These are phyloP conservation scores for Ramicandelaber brevisporus DNA, from an alignment of 192 early-diverging fungal genomes.

Conservation along the genomic window DNA sequence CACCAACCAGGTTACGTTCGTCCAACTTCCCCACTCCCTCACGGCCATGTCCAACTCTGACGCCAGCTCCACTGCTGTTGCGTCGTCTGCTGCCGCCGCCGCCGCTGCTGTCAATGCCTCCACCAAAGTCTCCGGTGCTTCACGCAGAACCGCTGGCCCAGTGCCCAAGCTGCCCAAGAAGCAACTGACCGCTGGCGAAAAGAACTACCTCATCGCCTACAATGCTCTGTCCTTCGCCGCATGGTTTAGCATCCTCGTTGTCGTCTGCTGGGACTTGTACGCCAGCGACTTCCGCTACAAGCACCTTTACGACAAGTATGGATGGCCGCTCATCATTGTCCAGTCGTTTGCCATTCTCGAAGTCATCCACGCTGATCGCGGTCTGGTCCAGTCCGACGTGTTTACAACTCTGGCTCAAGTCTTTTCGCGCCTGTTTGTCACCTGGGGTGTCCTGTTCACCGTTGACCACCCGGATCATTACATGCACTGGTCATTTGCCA, in stretches of 20 bases:
- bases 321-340: conserved; percentile 33
- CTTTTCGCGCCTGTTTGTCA: conserved; percentile 55
- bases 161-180: conserved; percentile 7
- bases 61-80: no score
- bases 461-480: conserved; percentile 46
- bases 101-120: no score
- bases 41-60: no score
- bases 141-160: no score
- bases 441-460: conserved; percentile 47
- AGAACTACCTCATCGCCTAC: conserved; percentile 58
- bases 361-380: conserved; percentile 25
- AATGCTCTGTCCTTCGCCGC: conserved; percentile 54
- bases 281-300: conserved; percentile 22
- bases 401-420: conserved; percentile 69
- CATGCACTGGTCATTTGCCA: conserved; percentile 33
- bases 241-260: conserved; percentile 51
- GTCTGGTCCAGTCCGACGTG: conserved; percentile 59
- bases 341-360: conserved; percentile 72
- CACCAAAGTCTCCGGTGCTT: no score
- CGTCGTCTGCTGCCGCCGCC: no score
- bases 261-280: conserved; percentile 22
- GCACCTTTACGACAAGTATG: conserved; percentile 31
- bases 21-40: no score
- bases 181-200: conserved; percentile 7
- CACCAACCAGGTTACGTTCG: no score